Percentiles rank a stretch among this genome's conserved stretches.
Conservation (phyloP, 2,329 filamentous ascomycete genomes). For the Trichophyton verrucosum region DNA sequence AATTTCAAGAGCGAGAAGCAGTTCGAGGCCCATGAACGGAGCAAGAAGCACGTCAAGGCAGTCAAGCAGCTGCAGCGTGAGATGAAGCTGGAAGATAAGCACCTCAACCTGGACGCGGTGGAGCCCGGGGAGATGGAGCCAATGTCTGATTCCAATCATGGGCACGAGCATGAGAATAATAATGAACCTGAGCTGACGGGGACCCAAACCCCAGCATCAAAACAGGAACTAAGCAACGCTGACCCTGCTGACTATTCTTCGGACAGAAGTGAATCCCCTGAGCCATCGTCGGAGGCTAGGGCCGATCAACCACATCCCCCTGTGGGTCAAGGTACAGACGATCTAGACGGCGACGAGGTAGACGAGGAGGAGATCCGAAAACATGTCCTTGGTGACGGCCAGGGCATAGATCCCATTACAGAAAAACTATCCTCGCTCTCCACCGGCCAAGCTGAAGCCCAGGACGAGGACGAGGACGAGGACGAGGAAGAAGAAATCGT, state of each 20-base stretch:
- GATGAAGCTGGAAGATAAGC: constrained; percentile 68
- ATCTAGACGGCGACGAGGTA: background rate
- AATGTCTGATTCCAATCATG: background rate
- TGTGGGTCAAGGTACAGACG: background rate
- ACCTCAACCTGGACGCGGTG: constrained; percentile 23
- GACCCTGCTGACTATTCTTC: background rate
- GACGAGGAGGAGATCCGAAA: constrained; percentile 15
- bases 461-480: background rate
- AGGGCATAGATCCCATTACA: constrained; percentile 26
- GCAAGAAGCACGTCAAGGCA: constrained; percentile 89
- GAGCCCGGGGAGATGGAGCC: constrained; percentile 2
- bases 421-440: constrained; percentile 16
- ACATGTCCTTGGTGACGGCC: background rate
- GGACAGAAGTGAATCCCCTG: background rate
- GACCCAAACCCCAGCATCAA: background rate
- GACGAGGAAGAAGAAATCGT: background rate
- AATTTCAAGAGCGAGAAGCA: constrained; percentile 83
- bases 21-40: constrained; percentile 81
- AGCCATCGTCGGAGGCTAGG: background rate
- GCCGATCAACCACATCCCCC: background rate
- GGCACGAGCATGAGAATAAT: background rate
- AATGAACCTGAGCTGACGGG: background rate
- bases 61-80: constrained; percentile 66
- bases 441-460: background rate
- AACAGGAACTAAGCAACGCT: background rate